phyloP scores from a whole-genome alignment of 1,139 yeast genomes.

The Taiozyma sp. region DNA sequence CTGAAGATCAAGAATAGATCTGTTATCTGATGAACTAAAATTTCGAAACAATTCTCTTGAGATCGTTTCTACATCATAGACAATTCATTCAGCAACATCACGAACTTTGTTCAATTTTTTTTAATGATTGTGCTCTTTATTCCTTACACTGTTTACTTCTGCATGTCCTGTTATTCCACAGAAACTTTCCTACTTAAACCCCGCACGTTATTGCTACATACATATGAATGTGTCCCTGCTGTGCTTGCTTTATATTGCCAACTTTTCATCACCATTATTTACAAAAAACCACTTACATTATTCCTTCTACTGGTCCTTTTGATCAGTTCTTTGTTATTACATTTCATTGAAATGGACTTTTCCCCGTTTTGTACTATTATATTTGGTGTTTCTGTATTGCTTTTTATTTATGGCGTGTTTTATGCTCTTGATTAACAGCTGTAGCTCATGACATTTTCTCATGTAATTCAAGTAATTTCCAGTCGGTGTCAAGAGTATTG shows the following conservation, averaged over 20 bases:
- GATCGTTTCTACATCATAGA: not conserved
- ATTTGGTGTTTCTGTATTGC: not conserved
- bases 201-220: not conserved
- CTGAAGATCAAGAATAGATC: conserved; percentile 3
- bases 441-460: not conserved
- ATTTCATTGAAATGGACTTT: conserved; percentile 32
- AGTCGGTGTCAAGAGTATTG: too few relatives aligned
- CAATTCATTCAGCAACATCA: not conserved
- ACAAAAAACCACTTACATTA: not conserved
- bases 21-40: not conserved
- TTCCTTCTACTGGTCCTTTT: not conserved
- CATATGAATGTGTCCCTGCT: not conserved
- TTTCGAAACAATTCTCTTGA: not conserved
- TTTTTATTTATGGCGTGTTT: not conserved
- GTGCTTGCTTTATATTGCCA: not conserved
- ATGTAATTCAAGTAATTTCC: too few relatives aligned
- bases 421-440: not conserved
- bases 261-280: not conserved
- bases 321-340: conserved; percentile 17
- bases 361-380: conserved; percentile 29
- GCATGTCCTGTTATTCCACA: not conserved
- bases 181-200: not conserved
- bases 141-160: not conserved
- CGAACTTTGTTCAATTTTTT: not conserved
- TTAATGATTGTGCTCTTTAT: not conserved